Conservation (phyloP, 2,329 filamentous ascomycete species). For the Coleophoma crateriformis region DNA sequence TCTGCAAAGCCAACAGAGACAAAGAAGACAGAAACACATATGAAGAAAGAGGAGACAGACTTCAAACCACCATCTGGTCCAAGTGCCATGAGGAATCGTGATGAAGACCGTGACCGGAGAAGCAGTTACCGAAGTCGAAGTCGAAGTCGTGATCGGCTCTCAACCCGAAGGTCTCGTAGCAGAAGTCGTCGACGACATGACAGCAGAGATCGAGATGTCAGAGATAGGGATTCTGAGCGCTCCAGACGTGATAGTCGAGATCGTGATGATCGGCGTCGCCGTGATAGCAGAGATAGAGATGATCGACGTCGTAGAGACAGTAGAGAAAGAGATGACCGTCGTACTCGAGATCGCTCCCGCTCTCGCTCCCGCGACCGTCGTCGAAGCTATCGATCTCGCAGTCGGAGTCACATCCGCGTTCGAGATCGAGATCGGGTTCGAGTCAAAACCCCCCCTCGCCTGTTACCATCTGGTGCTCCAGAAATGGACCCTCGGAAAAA, state of each 20-base stretch:
- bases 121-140: constrained; percentile 13
- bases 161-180: constrained; percentile 14
- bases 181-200: constrained; percentile 9
- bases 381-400: constrained; percentile 16
- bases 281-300: constrained; percentile 16
- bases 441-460: constrained; percentile 5
- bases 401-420: constrained; percentile 12
- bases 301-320: constrained; percentile 16
- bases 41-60: constrained; percentile 9
- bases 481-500: constrained; percentile 41
- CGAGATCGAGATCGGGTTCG: constrained; percentile 12
- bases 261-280: constrained; percentile 9
- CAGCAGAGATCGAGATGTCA: constrained; percentile 10
- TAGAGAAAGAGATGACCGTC: constrained; percentile 21
- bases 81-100: constrained; percentile 10
- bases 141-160: constrained; percentile 21
- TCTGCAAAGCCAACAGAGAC: constrained; percentile 16
- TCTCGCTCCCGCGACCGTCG: constrained; percentile 12
- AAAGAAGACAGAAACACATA: constrained; percentile 15
- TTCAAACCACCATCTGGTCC: constrained; percentile 11
- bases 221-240: constrained; percentile 15
- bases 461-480: constrained; percentile 3
- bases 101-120: constrained; percentile 9
- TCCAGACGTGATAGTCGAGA: constrained; percentile 19
- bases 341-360: constrained; percentile 11